Percentiles rank a stretch among this genome's conserved stretches.
Evolutionary conservation across 106 monocot species (phyloP).

Genomic region (Cymbidium sinense): DNA sequence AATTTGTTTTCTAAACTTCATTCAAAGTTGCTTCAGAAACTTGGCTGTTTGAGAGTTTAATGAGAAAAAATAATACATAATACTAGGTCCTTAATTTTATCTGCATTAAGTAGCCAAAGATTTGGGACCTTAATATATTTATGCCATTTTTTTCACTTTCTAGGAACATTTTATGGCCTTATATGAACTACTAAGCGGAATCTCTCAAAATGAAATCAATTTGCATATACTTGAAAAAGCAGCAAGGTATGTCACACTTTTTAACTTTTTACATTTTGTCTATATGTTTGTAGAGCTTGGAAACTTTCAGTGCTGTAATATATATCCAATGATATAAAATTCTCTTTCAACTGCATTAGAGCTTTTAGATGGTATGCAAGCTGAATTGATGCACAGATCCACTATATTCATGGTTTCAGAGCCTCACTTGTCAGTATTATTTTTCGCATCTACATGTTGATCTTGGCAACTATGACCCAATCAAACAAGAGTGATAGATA

Average conservation of each 20-base stretch:
- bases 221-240: slow-evolving; percentile 23
- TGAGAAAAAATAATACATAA: neutral
- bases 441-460: too few relatives aligned
- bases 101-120: neutral
- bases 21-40: neutral
- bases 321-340: neutral
- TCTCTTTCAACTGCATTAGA: neutral
- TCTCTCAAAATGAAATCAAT: slow-evolving; percentile 9
- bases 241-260: slow-evolving; percentile 14
- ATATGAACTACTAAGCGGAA: slow-evolving; percentile 17
- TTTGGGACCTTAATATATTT: neutral
- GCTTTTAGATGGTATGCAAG: neutral
- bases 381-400: neutral
- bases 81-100: neutral
- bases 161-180: slow-evolving; percentile 21
- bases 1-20: neutral
- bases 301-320: neutral
- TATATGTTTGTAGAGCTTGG: neutral
- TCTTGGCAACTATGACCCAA: too few relatives aligned
- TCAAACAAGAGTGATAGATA: too few relatives aligned
- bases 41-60: neutral
- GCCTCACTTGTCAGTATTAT: neutral
- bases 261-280: neutral
- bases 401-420: neutral
- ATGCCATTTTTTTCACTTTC: neutral